Percentiles rank a stretch among this genome's conserved stretches.
Evolutionary conservation across 1,284 basidiomycete genomes (phyloP).

Genomic region (Coniferiporia weirii): DNA sequence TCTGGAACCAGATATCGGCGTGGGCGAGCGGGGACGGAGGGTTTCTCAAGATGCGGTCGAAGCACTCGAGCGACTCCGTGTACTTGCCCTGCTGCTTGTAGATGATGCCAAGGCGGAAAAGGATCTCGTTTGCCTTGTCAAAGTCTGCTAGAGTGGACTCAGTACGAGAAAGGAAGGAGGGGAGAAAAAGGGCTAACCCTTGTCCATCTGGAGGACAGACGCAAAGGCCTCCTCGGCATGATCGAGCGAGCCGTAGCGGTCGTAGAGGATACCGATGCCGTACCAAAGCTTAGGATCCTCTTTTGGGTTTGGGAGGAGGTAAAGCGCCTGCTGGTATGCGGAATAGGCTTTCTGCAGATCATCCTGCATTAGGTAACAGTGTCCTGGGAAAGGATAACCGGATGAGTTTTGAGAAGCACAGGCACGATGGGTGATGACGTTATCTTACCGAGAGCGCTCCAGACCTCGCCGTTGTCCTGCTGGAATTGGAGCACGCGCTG

Average conservation of each 20-base stretch:
- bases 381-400: conserved; percentile 58
- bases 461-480: conserved; percentile 91
- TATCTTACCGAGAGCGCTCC: conserved; percentile 80
- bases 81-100: conserved; percentile 99
- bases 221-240: conserved; percentile 98
- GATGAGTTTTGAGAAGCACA: too few relatives aligned
- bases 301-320: conserved; percentile 94
- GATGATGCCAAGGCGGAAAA: conserved; percentile 97
- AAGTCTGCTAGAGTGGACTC: conserved; percentile 62
- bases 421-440: conserved; percentile 21
- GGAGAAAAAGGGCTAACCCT: conserved; percentile 52
- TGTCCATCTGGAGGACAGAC: conserved; percentile 95
- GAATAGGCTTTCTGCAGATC: conserved; percentile 98
- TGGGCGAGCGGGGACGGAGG: conserved; percentile 94
- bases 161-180: neutral
- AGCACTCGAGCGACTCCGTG: conserved; percentile 80
- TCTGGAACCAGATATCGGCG: conserved; percentile 99
- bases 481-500: conserved; percentile 86
- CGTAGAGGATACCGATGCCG: conserved; percentile 98
- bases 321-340: conserved; percentile 97
- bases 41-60: conserved; percentile 93
- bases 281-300: conserved; percentile 99
- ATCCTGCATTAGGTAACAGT: conserved; percentile 99
- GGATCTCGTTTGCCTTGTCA: conserved; percentile 98
- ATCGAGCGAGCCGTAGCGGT: conserved; percentile 96